Evolutionary conservation across 768 basidiomycete species (phyloP), one percentile per base, ranked within the genome.

Genomic region (Heimioporus sp.): DNA sequence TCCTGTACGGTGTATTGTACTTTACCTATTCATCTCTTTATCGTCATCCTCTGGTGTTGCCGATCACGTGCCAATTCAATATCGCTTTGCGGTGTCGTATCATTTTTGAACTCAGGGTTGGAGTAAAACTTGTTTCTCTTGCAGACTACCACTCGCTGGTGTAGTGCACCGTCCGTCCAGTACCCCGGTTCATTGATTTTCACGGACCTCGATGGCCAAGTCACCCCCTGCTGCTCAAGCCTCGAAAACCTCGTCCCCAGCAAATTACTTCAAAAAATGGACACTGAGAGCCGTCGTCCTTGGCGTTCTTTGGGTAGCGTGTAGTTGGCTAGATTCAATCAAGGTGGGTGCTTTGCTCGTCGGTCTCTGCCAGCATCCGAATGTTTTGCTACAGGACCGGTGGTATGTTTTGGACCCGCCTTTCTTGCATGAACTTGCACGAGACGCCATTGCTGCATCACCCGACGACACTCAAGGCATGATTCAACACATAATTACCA

Each of bases 361-460:
- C 31, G 30, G 39, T 13, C 21, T 24, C 17, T 17, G 10, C 9
- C 30, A 38, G 3, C 12, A 43, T 45, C 56, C 15, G 16, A 49
- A 38, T 13, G 28, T 20, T 21, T 44, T 38, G 37, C 12, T 17
- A 32, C 54, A 95, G 93, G 77, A 87, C 43, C 82, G 83, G 51
- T 98, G 87, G 83, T 98, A 96, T 69, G 82, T 93, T 51, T 81
- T 98, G 53, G 83, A 92, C 62, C 90, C 87, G 2, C 70, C 72
- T 4, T 72, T 72, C 44, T 73, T 98, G 15, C 88, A 95, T 65
- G 73, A 82, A 55, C 81, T 97, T 32, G 81, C 87, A 12, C 76
- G 83, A 63, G 78, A 80, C 10, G 91, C 95, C 43, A 80, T 98
- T 66, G 79, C 79, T 15, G 67, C 77, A 3, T 77, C 82, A 11